Base-by-base conservation (phyloP, 1,284 basidiomycete species). In the Meripilus lineatus region DNA sequence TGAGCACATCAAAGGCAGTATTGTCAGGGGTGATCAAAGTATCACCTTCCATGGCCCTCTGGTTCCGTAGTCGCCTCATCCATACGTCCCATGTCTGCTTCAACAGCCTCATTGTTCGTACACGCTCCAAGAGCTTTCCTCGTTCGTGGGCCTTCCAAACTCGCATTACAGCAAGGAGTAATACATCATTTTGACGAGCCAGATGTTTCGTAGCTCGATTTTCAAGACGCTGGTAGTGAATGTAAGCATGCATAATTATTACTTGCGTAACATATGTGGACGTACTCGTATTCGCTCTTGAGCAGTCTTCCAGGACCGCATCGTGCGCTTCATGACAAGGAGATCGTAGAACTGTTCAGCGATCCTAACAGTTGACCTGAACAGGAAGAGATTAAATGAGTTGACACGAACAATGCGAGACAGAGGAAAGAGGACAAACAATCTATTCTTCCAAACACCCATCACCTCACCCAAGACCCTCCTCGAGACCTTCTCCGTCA, bases 81-180 rank as follows among this genome's bases (percentile, higher is more conserved):
- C 86, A 89, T 21, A 68, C 57, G 8, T 57, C 54, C 71, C 75
- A 81, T 1, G 68, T 65, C 37, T 64, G 60, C 52, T 70, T 73
- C 28, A 77, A 44, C 8, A 79, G 50, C 21, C 76, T 71, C 11
- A 67, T 51, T 4, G 66, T 62, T 47, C 69, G 72, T 22, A 83
- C 75, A 35, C 77, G 72, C 50, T 77, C 75, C 8, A 89, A 68
- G 18, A 81, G 69, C 41, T 66, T 67, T 15, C 82, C 83, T 14
- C 81, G 75, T 58, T 84, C 82, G 38, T 77, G 78, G 22, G 84
- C 81, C 54, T 77, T 80, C 86, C 88, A 88, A 15, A 89, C 77
- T 38, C 81, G 71, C 52, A 76, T 64, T 28, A 86, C 67, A 17
- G 81, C 86, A 35, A 76, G 74, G 26, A 86, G 51, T 7, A 89